A percentile compares a stretch with the other conserved stretches of the same genome.
Conservation (phyloP, 2,329 filamentous ascomycete genomes). For the Metarhizium brunneum region DNA sequence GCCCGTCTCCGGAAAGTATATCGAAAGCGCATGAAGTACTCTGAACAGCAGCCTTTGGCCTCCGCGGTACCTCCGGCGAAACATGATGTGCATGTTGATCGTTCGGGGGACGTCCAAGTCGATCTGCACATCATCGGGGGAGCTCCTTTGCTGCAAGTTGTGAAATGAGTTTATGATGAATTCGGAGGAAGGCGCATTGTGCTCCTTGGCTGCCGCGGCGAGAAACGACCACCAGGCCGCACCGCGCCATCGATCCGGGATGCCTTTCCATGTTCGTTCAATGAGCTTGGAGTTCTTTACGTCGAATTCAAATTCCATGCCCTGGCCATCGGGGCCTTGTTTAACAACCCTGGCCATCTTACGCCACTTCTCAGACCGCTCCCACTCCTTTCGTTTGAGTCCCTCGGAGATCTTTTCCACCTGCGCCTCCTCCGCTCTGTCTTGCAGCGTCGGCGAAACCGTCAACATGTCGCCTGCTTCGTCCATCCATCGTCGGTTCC, state of each 20-base stretch:
- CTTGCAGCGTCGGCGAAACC: conserved; percentile 45
- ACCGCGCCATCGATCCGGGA: conserved; percentile 89
- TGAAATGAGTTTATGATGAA: conserved; percentile 65
- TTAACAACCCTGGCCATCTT: conserved; percentile 53
- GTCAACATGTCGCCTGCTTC: conserved; percentile 60
- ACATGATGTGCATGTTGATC: conserved; percentile 96
- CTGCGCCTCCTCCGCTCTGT: conserved; percentile 46
- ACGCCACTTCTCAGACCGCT: conserved; percentile 57
- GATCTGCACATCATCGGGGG: conserved; percentile 90
- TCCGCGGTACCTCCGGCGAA: conserved; percentile 80
- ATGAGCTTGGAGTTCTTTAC: conserved; percentile 74
- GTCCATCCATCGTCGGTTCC: conserved; percentile 51
- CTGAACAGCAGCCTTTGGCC: conserved; percentile 88
- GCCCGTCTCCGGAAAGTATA: conserved; percentile 84
- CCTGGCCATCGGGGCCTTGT: conserved; percentile 44
- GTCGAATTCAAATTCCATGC: conserved; percentile 70
- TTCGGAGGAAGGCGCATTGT: conserved; percentile 55
- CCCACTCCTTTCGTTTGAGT: conserved; percentile 53
- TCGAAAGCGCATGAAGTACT: conserved; percentile 80
- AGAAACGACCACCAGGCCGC: conserved; percentile 95
- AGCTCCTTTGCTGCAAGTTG: conserved; percentile 62
- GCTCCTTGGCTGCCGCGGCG: conserved; percentile 60
- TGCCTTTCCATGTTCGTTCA: conserved; percentile 93
- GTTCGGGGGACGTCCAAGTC: conserved; percentile 94
- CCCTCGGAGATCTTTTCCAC: conserved; percentile 42